These are phyloP conservation scores for Trypanosoma lewisi DNA, from an alignment of 208 protist species.

Conservation along the genomic window DNA sequence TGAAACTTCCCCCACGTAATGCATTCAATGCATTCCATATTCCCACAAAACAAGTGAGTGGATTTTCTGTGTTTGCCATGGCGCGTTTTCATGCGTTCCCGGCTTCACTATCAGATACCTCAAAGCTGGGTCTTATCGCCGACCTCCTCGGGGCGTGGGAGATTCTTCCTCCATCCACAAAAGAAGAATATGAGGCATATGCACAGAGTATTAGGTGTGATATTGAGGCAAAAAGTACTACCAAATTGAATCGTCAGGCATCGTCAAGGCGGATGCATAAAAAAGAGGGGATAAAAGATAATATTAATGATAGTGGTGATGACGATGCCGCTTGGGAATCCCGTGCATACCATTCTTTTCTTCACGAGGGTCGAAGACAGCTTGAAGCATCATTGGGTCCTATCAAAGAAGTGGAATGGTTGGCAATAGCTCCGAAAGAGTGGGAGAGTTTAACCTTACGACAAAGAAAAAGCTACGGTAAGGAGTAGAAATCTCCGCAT, in stretches of 20 bases:
- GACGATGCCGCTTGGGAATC: conserved; percentile 12
- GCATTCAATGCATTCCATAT: conserved; percentile 51
- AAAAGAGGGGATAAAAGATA: background rate
- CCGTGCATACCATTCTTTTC: conserved; percentile 4
- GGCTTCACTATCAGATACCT: conserved; percentile 26
- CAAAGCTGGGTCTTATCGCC: conserved; percentile 51
- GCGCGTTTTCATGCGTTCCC: conserved; percentile 45
- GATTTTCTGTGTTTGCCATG: conserved; percentile 78
- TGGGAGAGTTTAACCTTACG: conserved; percentile 57
- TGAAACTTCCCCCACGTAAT: conserved; percentile 31
- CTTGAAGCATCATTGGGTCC: conserved; percentile 13
- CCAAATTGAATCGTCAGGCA: background rate
- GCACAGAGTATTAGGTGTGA: conserved; percentile 32
- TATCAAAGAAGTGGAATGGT: conserved; percentile 42
- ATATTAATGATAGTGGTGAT: background rate
- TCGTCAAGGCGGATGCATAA: background rate
- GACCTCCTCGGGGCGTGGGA: conserved; percentile 70
- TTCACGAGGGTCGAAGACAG: conserved; percentile 3
- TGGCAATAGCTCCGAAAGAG: conserved; percentile 59
- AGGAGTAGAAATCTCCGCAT: background rate
- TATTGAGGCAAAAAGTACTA: conserved; percentile 8
- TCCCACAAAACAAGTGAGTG: conserved; percentile 40
- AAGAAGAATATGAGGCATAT: conserved; percentile 44
- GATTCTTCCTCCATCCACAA: conserved; percentile 56
- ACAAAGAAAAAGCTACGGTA: conserved; percentile 41